A percentile compares a stretch with the other conserved stretches of the same genome.
phyloP scores from a whole-genome alignment of 2,329 filamentous ascomycete species.

The Acrodontium crateriforme region DNA sequence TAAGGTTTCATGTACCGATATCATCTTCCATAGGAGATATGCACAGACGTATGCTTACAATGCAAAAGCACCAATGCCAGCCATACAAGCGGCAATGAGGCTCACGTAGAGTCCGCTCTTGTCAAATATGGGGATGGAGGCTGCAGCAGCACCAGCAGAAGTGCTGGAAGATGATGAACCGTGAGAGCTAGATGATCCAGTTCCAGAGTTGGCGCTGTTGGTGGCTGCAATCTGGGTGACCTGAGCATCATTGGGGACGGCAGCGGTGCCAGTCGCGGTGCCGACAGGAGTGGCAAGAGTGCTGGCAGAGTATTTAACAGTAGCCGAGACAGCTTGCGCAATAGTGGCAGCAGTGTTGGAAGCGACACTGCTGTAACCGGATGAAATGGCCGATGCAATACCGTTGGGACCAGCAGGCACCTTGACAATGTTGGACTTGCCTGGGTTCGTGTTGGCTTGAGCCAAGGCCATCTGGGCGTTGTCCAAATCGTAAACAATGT shows the following conservation, averaged over 20 bases:
- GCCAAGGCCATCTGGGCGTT: constrained; percentile 22
- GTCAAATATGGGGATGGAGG: too few species aligned
- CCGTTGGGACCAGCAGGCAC: constrained; percentile 16
- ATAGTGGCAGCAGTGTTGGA: constrained; percentile 9
- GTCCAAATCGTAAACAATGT: constrained; percentile 24
- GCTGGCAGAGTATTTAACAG: constrained; percentile 10
- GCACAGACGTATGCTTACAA: too few species aligned
- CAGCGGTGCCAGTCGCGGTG: constrained; percentile 18
- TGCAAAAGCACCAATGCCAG: too few species aligned
- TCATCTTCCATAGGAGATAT: too few species aligned
- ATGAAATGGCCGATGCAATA: constrained; percentile 14
- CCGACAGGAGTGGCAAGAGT: constrained; percentile 15
- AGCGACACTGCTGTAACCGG: constrained; percentile 8
- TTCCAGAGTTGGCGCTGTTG: too few species aligned
- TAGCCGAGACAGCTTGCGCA: constrained; percentile 9
- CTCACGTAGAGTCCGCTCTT: too few species aligned
- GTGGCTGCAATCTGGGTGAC: too few species aligned
- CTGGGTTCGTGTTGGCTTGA: constrained; percentile 17
- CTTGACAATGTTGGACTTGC: constrained; percentile 9
- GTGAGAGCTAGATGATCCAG: too few species aligned
- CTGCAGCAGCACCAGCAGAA: too few species aligned
- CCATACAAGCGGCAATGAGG: too few species aligned
- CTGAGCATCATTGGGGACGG: constrained; percentile 14
- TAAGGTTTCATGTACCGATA: too few species aligned
- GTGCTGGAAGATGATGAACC: too few species aligned